phyloP scores from a whole-genome alignment of 495 filamentous ascomycete genomes.

The Bryoglossum gracile region DNA sequence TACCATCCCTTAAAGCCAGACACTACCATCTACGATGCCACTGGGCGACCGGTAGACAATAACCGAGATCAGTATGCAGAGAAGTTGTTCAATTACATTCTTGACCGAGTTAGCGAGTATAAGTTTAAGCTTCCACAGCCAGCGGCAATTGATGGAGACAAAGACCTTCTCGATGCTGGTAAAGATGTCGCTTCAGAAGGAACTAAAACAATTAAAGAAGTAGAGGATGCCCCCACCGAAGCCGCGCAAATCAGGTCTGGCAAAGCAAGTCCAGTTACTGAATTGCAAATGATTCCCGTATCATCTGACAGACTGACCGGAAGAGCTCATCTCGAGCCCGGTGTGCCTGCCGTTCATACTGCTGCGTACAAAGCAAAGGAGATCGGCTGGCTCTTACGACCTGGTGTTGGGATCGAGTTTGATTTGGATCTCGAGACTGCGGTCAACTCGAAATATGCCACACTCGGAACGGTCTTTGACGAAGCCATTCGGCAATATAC shows the following conservation, averaged over 20 bases:
- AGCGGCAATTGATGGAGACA: constrained; percentile 76
- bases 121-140: constrained; percentile 64
- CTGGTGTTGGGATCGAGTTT: constrained; percentile 51
- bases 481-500: constrained; percentile 83
- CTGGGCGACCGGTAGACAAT: constrained; percentile 73
- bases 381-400: constrained; percentile 76
- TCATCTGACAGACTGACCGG: constrained; percentile 54
- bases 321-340: constrained; percentile 49
- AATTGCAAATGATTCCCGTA: constrained; percentile 44
- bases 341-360: constrained; percentile 49
- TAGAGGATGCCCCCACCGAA: constrained; percentile 49
- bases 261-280: constrained; percentile 19
- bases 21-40: constrained; percentile 83
- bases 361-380: constrained; percentile 60
- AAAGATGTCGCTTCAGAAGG: constrained; percentile 67
- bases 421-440: constrained; percentile 69
- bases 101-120: constrained; percentile 84
- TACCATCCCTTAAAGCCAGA: constrained; percentile 81
- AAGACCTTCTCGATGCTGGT: constrained; percentile 73
- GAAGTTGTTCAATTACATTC: constrained; percentile 85
- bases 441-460: constrained; percentile 55
- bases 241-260: constrained; percentile 25
- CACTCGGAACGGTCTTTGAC: constrained; percentile 82
- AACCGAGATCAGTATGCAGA: constrained; percentile 77
- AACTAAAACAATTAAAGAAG: constrained; percentile 60